Evolutionary conservation across 208 protist genomes (phyloP).

Genomic region (Strigomonas culicis): DNA sequence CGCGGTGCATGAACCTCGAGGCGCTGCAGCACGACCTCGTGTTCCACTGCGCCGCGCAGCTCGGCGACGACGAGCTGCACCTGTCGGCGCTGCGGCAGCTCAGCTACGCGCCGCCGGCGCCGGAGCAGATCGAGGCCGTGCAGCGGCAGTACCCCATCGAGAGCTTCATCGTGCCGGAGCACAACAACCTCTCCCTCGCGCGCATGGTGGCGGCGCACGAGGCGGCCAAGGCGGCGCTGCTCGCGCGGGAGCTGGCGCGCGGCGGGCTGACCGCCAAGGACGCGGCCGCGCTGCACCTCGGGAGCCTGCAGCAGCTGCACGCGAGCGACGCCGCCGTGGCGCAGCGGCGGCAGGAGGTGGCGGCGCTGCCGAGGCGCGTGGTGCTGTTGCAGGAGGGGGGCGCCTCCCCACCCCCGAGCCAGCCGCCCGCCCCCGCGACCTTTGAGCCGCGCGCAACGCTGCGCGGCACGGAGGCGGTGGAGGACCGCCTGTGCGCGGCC

Average conservation of each 20-base stretch:
- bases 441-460: neutral
- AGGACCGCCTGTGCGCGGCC: neutral
- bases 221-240: conserved; percentile 30
- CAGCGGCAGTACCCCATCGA: conserved; percentile 76
- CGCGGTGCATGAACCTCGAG: conserved; percentile 55
- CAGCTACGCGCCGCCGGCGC: conserved; percentile 79
- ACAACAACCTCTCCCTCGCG: conserved; percentile 66
- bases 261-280: conserved; percentile 39
- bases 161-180: conserved; percentile 67
- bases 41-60: conserved; percentile 50
- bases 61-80: conserved; percentile 37
- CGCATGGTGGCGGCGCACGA: conserved; percentile 68
- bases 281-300: conserved; percentile 25
- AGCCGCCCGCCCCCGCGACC: neutral
- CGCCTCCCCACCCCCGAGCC: neutral
- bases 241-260: conserved; percentile 21
- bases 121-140: conserved; percentile 51
- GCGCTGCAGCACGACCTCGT: conserved; percentile 80
- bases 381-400: neutral
- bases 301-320: conserved; percentile 7
- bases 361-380: neutral
- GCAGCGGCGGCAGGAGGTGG: conserved; percentile 1
- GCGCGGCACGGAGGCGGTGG: neutral
- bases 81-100: conserved; percentile 49
- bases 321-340: conserved; percentile 2